Evolutionary conservation across 2,329 filamentous ascomycete species (phyloP), one percentile per base, ranked within the genome.

Genomic region (Ceratocystis destructans): DNA sequence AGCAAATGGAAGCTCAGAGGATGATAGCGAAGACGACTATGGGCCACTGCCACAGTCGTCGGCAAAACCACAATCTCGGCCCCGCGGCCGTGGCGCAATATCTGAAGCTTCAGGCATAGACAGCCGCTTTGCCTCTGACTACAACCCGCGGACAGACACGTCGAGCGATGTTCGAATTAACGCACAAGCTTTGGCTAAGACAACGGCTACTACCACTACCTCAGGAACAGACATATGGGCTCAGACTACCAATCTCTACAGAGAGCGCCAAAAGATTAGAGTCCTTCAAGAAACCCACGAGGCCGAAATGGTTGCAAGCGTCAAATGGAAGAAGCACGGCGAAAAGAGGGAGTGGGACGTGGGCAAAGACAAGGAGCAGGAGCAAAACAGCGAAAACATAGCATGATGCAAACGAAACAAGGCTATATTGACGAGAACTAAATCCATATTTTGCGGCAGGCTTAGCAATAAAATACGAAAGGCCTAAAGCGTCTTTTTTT

Each of bases 221-320:
- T 3, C 22, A 5, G 53, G 22, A 3, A 15, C 4, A 31, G 85
- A 87, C 68, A 84, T 89, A 68, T 96, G 90, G 91, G 88, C 89
- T 57, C 83, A 89, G 71, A 85, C 88, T 0, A 78, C 94, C 0
- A 90, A 96, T 75, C 85, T 87, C 3, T 80, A 90, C 66, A 83
- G 87, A 48, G 90, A 96, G 73, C 84, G 90, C n/a, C 83, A 89
- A 70, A 86, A 86, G 70, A 64, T 50, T 5, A 64, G 64, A 53
- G 33, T 20, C 46, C 2, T 25, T 15, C 78, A 79, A 1, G 82
- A 82, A 12, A 80, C 83, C 72, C 80, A 82, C 65, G 77, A 79
- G 46, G 83, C 87, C 68, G 82, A 84, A 46, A 31, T 67, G 33
- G 12, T 41, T 41, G 64, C 62, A 2, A 83, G 86, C 71, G 86